phyloP scores from a whole-genome alignment of 495 filamentous ascomycete genomes.

The Tuber aestivum region DNA sequence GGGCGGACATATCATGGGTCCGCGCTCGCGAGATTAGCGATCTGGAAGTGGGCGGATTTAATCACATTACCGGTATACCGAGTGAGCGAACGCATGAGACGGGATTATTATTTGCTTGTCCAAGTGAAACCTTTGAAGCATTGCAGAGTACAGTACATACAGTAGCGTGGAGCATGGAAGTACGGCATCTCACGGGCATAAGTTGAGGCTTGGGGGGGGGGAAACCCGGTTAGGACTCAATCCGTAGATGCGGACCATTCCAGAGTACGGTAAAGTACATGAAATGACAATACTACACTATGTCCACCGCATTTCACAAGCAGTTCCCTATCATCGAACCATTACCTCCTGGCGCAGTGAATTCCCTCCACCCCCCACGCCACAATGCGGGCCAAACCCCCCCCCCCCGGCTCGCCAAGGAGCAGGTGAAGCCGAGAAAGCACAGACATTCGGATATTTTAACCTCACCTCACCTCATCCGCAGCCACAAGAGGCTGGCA shows the following conservation, averaged over 20 bases:
- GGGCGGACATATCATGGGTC: neutral
- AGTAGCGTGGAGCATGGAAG: neutral
- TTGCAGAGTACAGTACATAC: neutral
- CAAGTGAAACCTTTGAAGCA: neutral
- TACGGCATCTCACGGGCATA: neutral
- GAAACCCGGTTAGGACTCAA: neutral
- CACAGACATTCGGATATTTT: neutral
- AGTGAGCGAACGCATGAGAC: neutral
- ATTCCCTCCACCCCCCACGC: neutral
- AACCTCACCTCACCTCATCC: neutral
- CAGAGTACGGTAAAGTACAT: neutral
- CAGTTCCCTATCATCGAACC: neutral
- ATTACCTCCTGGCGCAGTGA: neutral
- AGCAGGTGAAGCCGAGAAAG: neutral
- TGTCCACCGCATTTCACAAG: neutral
- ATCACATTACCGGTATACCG: neutral
- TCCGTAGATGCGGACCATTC: neutral
- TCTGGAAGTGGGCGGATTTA: neutral
- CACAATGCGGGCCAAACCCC: neutral
- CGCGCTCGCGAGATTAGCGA: neutral
- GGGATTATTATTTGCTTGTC: neutral
- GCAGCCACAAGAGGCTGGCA: neutral
- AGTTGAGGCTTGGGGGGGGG: neutral
- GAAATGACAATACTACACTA: neutral
- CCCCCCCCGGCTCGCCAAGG: neutral